These are phyloP conservation scores for Chamaecyparis obtusa DNA, from an alignment of 75 land plant species.

Conservation along the genomic window DNA sequence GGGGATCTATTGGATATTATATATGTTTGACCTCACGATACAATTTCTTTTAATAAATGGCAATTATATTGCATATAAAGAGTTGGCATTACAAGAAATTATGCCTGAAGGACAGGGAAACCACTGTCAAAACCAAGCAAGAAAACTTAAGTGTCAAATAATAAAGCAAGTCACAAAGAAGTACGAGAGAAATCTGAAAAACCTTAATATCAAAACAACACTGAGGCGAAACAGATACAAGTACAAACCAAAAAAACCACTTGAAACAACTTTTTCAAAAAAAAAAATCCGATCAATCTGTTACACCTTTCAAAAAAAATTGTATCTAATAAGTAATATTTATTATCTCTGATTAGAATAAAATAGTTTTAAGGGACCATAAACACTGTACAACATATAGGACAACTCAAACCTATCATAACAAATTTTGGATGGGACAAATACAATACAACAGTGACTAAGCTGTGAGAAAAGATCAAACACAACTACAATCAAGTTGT, in stretches of 20 bases:
- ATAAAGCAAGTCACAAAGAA: too few relatives aligned
- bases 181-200: background rate
- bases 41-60: background rate
- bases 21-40: background rate
- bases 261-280: background rate
- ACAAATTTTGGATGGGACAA: too few relatives aligned
- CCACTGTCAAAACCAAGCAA: background rate
- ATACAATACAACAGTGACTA: too few relatives aligned
- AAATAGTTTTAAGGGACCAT: too few relatives aligned
- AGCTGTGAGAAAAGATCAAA: too few relatives aligned
- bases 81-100: background rate
- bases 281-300: too few relatives aligned
- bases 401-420: too few relatives aligned
- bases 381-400: too few relatives aligned
- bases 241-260: too few relatives aligned
- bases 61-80: background rate
- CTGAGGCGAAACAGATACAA: background rate
- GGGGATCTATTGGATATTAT: background rate
- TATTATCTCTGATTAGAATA: too few relatives aligned
- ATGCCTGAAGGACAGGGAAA: background rate
- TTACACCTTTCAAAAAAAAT: background rate
- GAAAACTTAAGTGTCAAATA: background rate
- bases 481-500: too few relatives aligned
- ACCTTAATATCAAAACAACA: background rate
- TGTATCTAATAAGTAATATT: background rate